Evolutionary conservation across 495 filamentous ascomycete genomes (phyloP), one percentile per base, ranked within the genome.

Genomic region (Bathelium albidoporum): DNA sequence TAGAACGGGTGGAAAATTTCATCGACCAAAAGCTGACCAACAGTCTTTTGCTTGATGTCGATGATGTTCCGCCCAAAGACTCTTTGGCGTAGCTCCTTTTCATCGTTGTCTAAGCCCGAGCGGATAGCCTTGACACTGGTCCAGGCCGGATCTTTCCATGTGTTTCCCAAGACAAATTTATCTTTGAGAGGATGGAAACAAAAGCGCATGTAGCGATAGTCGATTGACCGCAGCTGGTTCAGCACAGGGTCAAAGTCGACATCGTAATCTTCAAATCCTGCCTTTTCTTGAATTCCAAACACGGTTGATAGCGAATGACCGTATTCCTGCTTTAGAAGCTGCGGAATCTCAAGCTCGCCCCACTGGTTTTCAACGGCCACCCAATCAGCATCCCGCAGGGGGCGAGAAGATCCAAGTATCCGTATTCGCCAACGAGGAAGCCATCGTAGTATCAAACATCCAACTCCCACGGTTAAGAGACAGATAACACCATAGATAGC

Each of bases 1-100:
- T 97, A 99, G 76, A 99, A 97, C 2, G 95, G 95, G 71, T 97
- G 94, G 72, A 99, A 90, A 2, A 88, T 90, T 87, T 97, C 95
- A 71, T 97, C 92, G 22, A 95, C 77, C 26, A 99, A 83, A 58
- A 99, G 81, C 67, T 93, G 90, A 36, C 81, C 79, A 53, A 88
- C 76, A 7, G 86, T 86, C 71, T 97, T 97, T 66, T 96, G 85
- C 71, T 95, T 81, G 66, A 99, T 94, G 67, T 96, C 86, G 69
- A 99, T 93, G 41, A 85, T 73, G 68, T 99, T 99, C 58, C 78
- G 80, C 31, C 92, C 93, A 75, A 97, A 99, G 31, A 97, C 85
- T 44, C 85, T 81, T 69, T 91, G 88, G 44, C 95, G 85, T 67
- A 83, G 83, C 65, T 87, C 87, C 72, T 91, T 89, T 68, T 96